These are phyloP conservation scores for Mikania micrantha DNA, from an alignment of 129 eudicot species.

Conservation along the genomic window DNA sequence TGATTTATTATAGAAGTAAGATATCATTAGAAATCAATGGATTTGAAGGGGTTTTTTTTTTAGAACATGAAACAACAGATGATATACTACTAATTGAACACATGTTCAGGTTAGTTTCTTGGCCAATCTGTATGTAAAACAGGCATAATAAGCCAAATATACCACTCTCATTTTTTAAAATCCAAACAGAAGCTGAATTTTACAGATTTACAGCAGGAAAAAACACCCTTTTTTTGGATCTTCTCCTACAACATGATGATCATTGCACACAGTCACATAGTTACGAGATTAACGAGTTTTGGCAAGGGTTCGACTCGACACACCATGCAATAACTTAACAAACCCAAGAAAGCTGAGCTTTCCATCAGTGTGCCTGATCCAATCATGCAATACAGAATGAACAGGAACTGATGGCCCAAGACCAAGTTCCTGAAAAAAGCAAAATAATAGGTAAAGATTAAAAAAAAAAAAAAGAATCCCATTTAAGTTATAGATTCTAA, in stretches of 20 bases:
- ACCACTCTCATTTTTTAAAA: slow-evolving; percentile 41
- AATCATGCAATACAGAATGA: slow-evolving; percentile 84
- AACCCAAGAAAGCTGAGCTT: slow-evolving; percentile 95
- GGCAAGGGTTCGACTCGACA: slow-evolving; percentile 56
- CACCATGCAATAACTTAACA: slow-evolving; percentile 81
- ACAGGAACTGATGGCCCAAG: slow-evolving; percentile 85
- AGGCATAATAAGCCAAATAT: slow-evolving; percentile 17
- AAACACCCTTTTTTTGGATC: slow-evolving; percentile 12
- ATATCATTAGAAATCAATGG: background rate
- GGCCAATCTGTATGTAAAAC: slow-evolving; percentile 17
- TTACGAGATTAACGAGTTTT: slow-evolving; percentile 44
- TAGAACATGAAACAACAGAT: slow-evolving; percentile 15
- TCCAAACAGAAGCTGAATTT: slow-evolving; percentile 26
- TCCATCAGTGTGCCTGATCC: slow-evolving; percentile 97
- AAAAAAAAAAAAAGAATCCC: background rate
- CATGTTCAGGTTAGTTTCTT: slow-evolving; percentile 15
- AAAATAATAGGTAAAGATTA: background rate
- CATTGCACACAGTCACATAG: background rate
- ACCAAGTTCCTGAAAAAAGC: slow-evolving; percentile 71
- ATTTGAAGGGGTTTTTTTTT: slow-evolving; percentile 12
- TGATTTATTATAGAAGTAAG: too few relatives aligned
- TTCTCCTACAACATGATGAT: slow-evolving; percentile 3
- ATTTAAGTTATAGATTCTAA: background rate
- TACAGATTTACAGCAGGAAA: slow-evolving; percentile 26
- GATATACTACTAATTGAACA: slow-evolving; percentile 11